Percentiles rank a stretch among this genome's conserved stretches.
Evolutionary conservation across 179 eudicot species (phyloP).

Genomic region (Pouteria campechiana): DNA sequence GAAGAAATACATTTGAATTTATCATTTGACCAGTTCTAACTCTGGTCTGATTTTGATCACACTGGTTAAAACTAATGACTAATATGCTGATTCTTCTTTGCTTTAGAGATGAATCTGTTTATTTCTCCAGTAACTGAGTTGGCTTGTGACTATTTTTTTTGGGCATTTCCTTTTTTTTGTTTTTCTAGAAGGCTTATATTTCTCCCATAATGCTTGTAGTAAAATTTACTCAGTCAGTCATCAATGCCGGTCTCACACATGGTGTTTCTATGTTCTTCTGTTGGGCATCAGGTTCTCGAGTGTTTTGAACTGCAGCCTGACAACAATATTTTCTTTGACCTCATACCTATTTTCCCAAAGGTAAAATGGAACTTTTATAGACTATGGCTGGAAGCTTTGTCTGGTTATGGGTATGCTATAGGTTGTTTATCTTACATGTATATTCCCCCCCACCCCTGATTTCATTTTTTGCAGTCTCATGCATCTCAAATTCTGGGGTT

Average conservation of each 20-base stretch:
- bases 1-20: no score
- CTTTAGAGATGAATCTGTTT: no score
- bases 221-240: no score
- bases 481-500: slow-evolving; percentile 95
- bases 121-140: no score
- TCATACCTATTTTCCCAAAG: slow-evolving; percentile 96
- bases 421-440: background rate
- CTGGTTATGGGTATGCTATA: background rate
- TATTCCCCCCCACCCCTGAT: slow-evolving; percentile 2
- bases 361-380: slow-evolving; percentile 16
- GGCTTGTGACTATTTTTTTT: no score
- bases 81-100: no score
- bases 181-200: background rate
- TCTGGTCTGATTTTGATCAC: no score
- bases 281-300: slow-evolving; percentile 75
- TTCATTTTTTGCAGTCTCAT: slow-evolving; percentile 65
- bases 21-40: no score
- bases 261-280: no score
- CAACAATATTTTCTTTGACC: slow-evolving; percentile 62
- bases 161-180: background rate
- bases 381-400: background rate
- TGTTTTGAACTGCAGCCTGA: slow-evolving; percentile 95
- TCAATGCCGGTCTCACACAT: no score
- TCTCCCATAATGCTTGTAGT: background rate
- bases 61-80: no score